Evolutionary conservation across 345 rosid species (phyloP), one percentile per base, ranked within the genome.

Genomic region (Crucihimalaya himalaica): DNA sequence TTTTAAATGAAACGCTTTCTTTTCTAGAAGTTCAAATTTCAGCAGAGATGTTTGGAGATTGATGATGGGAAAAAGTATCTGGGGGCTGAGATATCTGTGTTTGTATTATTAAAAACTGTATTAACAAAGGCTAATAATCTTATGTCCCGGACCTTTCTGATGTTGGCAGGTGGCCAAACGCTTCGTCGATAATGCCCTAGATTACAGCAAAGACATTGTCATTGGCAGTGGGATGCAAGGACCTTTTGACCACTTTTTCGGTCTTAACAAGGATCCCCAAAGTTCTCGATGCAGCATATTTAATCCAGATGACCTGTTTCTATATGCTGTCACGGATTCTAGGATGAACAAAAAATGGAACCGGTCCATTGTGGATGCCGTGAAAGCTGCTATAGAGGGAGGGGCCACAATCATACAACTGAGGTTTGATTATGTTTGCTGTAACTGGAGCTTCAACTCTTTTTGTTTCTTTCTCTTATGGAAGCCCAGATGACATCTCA

Each of bases 141-240:
- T 54, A 18, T 25, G 57, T 48, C 40, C 50, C 3, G 21, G 51
- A 43, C 47, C 68, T 20, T 10, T 66, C 34, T 47, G 69, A 25
- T 73, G 76, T 80, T 82, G 51, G 76, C 84, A 92, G 97, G 87
- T 83, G 59, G 93, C 98, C 40, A 95, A 95, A 74, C 80, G 80
- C 61, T 92, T 70, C 29, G 73, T 95, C 40, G 85, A 84, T 78
- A 82, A 77, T 21, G 81, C 87, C 46, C 82, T 92, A 81, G 79
- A 76, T 53, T 90, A 90, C 71, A 88, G 98, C 87, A 95, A 85
- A 85, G 94, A 92, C 18, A 80, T 95, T 55, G 67, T 47, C 32
- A 86, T 95, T 68, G 98, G 98, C 80, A 83, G 79, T 79, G 99
- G 98, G 27, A 84, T 70, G 76, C 96, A 92, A 86, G 97, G 99